A percentile compares a stretch with the other conserved stretches of the same genome.
phyloP scores from a whole-genome alignment of 2,329 filamentous ascomycete genomes.

The Monilinia vaccinii-corymbosi region DNA sequence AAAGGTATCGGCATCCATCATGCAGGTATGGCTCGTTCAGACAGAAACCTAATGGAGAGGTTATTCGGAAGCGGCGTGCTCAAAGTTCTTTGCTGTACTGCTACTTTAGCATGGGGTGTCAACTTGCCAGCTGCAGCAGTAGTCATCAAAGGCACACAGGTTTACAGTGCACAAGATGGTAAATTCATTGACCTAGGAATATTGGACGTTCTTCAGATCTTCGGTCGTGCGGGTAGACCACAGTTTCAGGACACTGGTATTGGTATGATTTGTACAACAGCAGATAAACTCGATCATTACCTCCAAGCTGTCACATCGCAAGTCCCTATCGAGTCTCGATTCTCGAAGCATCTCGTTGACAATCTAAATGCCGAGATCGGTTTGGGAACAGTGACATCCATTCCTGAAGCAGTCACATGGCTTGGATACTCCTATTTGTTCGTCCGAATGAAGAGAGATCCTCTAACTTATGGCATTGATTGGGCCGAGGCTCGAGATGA shows the following conservation, averaged over 20 bases:
- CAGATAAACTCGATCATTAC: slow-evolving; percentile 90
- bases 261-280: slow-evolving; percentile 93
- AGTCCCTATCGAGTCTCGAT: slow-evolving; percentile 93
- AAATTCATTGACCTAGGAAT: slow-evolving; percentile 96
- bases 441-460: slow-evolving; percentile 90
- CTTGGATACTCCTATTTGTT: slow-evolving; percentile 97
- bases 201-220: slow-evolving; percentile 93
- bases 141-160: slow-evolving; percentile 63
- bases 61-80: slow-evolving; percentile 88
- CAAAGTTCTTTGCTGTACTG: slow-evolving; percentile 96
- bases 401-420: slow-evolving; percentile 91
- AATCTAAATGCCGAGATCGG: slow-evolving; percentile 95
- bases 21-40: slow-evolving; percentile 89
- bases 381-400: slow-evolving; percentile 88
- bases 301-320: slow-evolving; percentile 89
- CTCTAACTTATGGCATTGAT: slow-evolving; percentile 87
- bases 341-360: slow-evolving; percentile 88
- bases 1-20: slow-evolving; percentile 95
- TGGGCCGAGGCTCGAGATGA: slow-evolving; percentile 87
- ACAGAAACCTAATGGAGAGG: slow-evolving; percentile 91
- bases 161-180: slow-evolving; percentile 93
- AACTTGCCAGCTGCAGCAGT: slow-evolving; percentile 95
- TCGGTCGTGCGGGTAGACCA: slow-evolving; percentile 92
- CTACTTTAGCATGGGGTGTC: slow-evolving; percentile 96
- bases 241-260: slow-evolving; percentile 98